phyloP scores from a whole-genome alignment of 768 basidiomycete species.

The Porpolomopsis calyptriformis region DNA sequence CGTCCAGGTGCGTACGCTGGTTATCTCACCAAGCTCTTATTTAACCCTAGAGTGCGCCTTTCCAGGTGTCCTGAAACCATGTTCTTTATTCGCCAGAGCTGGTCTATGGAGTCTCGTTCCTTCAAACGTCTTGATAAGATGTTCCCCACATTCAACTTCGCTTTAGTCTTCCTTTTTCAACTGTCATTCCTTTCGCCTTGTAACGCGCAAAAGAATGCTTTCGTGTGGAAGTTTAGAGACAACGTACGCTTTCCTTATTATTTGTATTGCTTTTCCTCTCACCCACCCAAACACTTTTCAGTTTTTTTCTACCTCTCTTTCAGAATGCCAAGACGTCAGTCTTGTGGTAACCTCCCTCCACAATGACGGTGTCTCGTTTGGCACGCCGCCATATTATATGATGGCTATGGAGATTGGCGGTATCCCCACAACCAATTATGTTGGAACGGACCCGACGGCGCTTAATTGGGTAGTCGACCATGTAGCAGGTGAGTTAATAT shows the following conservation, averaged over 20 bases:
- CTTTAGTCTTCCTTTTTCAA: background rate
- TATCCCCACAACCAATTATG: conserved; percentile 22
- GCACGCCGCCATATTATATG: conserved; percentile 31
- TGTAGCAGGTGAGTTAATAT: conserved; percentile 25
- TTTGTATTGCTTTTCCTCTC: background rate
- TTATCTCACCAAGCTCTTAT: background rate
- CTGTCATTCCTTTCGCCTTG: conserved; percentile 21
- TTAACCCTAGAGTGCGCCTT: background rate
- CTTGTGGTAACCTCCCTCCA: conserved; percentile 17
- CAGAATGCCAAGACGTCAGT: conserved; percentile 18
- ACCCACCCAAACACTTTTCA: background rate
- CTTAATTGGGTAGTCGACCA: conserved; percentile 35
- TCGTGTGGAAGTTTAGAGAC: conserved; percentile 24
- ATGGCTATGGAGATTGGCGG: conserved; percentile 31
- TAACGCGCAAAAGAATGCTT: conserved; percentile 14
- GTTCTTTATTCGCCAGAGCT: background rate
- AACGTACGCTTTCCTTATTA: conserved; percentile 14
- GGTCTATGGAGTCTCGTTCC: background rate
- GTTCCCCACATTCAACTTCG: background rate
- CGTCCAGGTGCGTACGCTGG: background rate
- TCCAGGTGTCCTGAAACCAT: background rate
- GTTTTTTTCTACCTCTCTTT: conserved; percentile 13
- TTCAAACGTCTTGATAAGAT: background rate
- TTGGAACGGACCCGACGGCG: conserved; percentile 27
- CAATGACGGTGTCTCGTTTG: conserved; percentile 9